phyloP scores from a whole-genome alignment of 2,329 filamentous ascomycete species.

The Cadophora sp. region DNA sequence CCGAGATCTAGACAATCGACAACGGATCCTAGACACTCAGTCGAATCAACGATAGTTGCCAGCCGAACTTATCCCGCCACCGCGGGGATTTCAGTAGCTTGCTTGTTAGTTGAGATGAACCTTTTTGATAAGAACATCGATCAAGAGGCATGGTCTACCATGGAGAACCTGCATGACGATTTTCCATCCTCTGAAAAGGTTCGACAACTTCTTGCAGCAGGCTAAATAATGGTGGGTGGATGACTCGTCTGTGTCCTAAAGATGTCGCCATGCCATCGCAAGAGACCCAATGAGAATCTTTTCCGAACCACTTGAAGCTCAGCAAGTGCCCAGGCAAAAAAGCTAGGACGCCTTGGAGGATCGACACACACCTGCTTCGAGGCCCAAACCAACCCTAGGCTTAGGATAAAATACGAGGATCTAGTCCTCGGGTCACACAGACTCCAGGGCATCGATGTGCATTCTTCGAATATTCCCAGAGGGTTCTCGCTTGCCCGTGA shows the following conservation, averaged over 20 bases:
- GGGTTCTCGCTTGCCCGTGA: conserved; percentile 6
- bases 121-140: background rate
- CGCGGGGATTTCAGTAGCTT: background rate
- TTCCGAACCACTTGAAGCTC: background rate
- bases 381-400: background rate
- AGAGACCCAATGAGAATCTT: conserved; percentile 2
- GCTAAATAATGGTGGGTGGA: background rate
- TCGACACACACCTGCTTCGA: conserved; percentile 6
- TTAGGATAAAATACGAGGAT: background rate
- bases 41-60: conserved; percentile 8
- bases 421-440: background rate
- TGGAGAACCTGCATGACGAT: background rate
- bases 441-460: background rate
- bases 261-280: background rate
- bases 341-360: conserved; percentile 17
- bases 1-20: conserved; percentile 18
- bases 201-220: background rate
- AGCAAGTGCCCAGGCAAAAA: conserved; percentile 7
- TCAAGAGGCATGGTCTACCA: background rate
- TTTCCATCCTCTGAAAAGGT: background rate
- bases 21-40: background rate
- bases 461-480: background rate
- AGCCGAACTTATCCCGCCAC: background rate
- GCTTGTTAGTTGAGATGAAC: background rate
- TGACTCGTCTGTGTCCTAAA: background rate